Evolutionary conservation across 805 yeast genomes (phyloP).

Genomic region (Isabelozyma pseudorhagii): DNA sequence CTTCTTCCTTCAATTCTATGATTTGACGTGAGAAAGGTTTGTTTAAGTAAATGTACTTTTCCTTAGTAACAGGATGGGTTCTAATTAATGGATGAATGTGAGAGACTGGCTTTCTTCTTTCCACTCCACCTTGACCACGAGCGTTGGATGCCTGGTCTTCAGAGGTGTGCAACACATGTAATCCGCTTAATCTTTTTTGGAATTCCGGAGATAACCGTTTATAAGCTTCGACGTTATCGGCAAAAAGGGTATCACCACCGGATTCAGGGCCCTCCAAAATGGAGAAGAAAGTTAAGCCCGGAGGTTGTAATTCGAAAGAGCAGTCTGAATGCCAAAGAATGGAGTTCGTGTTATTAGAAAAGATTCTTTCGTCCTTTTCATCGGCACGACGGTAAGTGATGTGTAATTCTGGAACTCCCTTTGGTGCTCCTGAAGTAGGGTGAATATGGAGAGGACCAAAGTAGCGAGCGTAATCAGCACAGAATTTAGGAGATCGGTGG

Average conservation of each 20-base stretch:
- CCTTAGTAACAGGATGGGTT: conserved; percentile 67
- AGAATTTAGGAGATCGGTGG: conserved; percentile 45
- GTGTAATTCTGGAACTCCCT: conserved; percentile 61
- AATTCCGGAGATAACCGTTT: conserved; percentile 66
- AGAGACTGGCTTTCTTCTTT: conserved; percentile 61
- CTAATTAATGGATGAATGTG: conserved; percentile 70
- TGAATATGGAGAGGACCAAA: conserved; percentile 73
- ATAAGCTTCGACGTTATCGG: conserved; percentile 70
- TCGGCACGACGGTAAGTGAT: conserved; percentile 53
- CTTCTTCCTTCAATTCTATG: conserved; percentile 70
- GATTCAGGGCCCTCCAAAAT: conserved; percentile 55
- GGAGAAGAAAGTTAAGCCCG: conserved; percentile 65
- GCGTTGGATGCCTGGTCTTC: conserved; percentile 66
- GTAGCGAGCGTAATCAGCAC: conserved; percentile 54
- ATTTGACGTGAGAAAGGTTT: conserved; percentile 63
- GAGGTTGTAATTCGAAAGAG: conserved; percentile 70
- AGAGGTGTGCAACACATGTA: conserved; percentile 69
- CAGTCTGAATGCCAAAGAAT: conserved; percentile 71
- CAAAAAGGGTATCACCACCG: conserved; percentile 80
- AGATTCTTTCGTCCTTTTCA: conserved; percentile 33
- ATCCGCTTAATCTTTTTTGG: conserved; percentile 54
- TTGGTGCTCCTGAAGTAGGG: conserved; percentile 72
- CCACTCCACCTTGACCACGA: conserved; percentile 54
- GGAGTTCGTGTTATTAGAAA: conserved; percentile 32
- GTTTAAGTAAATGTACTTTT: conserved; percentile 57